Conservation (phyloP, 176 grass and related monocot genomes). For the Avena eriantha region DNA sequence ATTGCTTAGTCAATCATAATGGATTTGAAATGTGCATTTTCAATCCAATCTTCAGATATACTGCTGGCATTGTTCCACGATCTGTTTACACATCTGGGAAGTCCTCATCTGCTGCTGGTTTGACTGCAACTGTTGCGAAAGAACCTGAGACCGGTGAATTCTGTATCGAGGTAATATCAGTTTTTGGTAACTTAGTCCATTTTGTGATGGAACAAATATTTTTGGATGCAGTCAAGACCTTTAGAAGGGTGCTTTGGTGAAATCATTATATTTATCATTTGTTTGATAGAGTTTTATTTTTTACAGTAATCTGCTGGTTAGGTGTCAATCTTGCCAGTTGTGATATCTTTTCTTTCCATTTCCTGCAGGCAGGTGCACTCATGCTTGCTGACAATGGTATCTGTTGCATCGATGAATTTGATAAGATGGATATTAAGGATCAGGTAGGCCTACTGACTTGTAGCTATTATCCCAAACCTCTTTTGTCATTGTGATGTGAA, state of each 20-base stretch:
- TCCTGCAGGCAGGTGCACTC: conserved; percentile 87
- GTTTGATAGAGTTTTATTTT: not conserved
- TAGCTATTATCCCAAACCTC: not conserved
- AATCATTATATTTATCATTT: conserved; percentile 28
- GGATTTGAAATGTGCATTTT: conserved; percentile 30
- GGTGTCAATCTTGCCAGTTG: conserved; percentile 14
- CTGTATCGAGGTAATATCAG: conserved; percentile 87
- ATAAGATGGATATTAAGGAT: conserved; percentile 99
- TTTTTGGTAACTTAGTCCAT: conserved; percentile 15
- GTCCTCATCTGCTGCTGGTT: conserved; percentile 96
- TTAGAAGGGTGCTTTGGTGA: conserved; percentile 12
- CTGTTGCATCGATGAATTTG: conserved; percentile 99
- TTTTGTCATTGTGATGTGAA: conserved; percentile 32
- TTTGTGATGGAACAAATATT: not conserved
- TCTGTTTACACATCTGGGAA: conserved; percentile 99
- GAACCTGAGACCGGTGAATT: conserved; percentile 98
- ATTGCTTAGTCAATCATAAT: not conserved
- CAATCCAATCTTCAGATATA: conserved; percentile 69
- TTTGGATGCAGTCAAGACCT: not conserved
- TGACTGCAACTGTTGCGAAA: conserved; percentile 97
- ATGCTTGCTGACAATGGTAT: conserved; percentile 98
- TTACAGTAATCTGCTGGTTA: not conserved
- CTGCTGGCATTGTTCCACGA: conserved; percentile 76
- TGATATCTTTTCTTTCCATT: conserved; percentile 36
- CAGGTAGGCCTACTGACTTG: conserved; percentile 52